Evolutionary conservation across 2,329 filamentous ascomycete species (phyloP), one percentile per base, ranked within the genome.

Genomic region (Paraphoma sp.): DNA sequence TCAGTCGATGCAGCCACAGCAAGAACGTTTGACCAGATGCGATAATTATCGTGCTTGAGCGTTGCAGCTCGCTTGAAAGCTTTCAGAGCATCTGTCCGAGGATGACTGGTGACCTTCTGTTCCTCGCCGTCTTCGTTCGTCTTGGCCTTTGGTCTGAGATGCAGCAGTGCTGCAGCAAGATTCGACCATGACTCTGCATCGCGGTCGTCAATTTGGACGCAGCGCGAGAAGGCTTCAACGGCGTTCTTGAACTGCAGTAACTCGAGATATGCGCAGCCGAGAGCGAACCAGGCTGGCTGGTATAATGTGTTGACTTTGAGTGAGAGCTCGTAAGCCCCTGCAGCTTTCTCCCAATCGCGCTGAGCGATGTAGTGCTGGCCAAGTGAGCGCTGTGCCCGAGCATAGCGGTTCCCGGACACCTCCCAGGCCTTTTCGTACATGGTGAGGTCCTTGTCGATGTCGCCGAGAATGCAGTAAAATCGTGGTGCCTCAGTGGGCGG

Each of bases 111-210:
- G 1, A 73, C 58, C 31, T 54, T 55, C 7, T 53, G 45, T 1
- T 65, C 57, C 16, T 72, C 70, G 28, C 74, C 76, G 36, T 79
- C 73, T 40, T 75, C 71, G 42, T 74, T 67, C 4, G 70, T 76
- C 55, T 76, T 56, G 1, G 51, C 45, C 18, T 69, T 74, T 43
- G 80, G 83, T 76, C 85, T 93, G 60, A 90, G 80, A 56, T 87
- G 89, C 63, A 91, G 86, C 1, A 98, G 83, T 0, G 94, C 89
- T 1, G 90, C 93, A 0, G 93, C 95, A 18, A 99, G 84, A 71
- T 99, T 99, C 68, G 91, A 96, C 92, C 95, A 99, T 0, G 92
- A 92, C 70, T 96, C 88, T 0, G 93, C 94, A 71, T 97, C 93
- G 50, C 89, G 88, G 28, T 96, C 93, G 46, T 97, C 95, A 10